A percentile compares a stretch with the other conserved stretches of the same genome.
phyloP scores from a whole-genome alignment of 116 monocot species.

The Zostera marina region DNA sequence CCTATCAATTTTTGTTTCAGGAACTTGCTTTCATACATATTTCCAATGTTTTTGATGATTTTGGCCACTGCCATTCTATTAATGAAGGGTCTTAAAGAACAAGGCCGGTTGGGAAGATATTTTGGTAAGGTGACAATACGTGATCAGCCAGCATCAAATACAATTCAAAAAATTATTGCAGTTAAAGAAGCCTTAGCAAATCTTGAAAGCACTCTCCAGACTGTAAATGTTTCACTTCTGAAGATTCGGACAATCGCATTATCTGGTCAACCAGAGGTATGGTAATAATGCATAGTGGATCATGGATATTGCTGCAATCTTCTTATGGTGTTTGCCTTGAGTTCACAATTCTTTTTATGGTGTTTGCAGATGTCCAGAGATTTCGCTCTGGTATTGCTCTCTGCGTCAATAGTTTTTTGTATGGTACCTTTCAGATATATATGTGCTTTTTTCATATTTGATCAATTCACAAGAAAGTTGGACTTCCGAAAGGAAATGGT shows the following conservation, averaged over 20 bases:
- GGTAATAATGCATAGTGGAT: neutral
- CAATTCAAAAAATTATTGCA: constrained; percentile 78
- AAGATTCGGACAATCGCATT: constrained; percentile 69
- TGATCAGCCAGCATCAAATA: constrained; percentile 94
- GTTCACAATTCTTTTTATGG: neutral
- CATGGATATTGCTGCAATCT: neutral
- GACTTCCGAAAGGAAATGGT: constrained; percentile 75
- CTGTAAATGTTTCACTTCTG: constrained; percentile 63
- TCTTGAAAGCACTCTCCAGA: constrained; percentile 67
- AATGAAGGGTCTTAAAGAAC: constrained; percentile 72
- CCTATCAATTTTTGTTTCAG: constrained; percentile 15
- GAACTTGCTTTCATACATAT: constrained; percentile 56
- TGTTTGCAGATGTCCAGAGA: constrained; percentile 57
- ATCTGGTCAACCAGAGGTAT: constrained; percentile 92
- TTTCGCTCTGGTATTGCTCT: constrained; percentile 50
- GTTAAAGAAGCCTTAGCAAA: constrained; percentile 84
- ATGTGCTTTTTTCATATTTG: constrained; percentile 38
- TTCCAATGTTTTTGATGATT: constrained; percentile 39
- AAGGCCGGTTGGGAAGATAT: constrained; percentile 84
- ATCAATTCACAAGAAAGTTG: constrained; percentile 73
- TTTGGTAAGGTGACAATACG: constrained; percentile 77
- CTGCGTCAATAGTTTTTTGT: constrained; percentile 31
- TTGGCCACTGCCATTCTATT: constrained; percentile 50
- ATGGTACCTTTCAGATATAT: constrained; percentile 68
- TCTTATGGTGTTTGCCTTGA: neutral